phyloP scores from a whole-genome alignment of 306 rosid species.

The Calophaca sinica region DNA sequence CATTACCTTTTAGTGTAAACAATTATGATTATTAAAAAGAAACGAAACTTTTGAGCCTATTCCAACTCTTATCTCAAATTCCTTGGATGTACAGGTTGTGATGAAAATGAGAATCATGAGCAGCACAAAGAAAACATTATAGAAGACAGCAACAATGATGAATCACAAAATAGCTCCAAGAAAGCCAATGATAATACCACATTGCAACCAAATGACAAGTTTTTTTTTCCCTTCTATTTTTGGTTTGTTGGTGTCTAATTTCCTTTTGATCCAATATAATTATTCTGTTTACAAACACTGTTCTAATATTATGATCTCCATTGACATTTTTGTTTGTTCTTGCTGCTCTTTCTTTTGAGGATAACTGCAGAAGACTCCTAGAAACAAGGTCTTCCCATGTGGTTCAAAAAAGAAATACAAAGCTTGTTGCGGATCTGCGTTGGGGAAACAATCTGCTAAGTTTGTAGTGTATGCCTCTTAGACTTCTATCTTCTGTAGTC shows the following conservation, averaged over 20 bases:
- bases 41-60: not conserved
- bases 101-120: constrained; percentile 45
- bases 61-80: constrained; percentile 33
- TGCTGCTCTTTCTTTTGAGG: constrained; percentile 33
- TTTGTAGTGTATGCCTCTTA: constrained; percentile 58
- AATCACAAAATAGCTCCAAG: too few species aligned
- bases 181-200: too few species aligned
- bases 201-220: too few species aligned
- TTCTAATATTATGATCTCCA: constrained; percentile 23
- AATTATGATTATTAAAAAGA: constrained; percentile 1
- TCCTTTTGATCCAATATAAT: constrained; percentile 23
- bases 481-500: constrained; percentile 6
- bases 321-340: constrained; percentile 33
- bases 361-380: constrained; percentile 61
- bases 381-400: constrained; percentile 79
- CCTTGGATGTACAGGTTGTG: constrained; percentile 43
- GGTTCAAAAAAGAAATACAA: too few species aligned
- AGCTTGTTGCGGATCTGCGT: too few species aligned
- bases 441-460: constrained; percentile 61
- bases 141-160: constrained; percentile 50
- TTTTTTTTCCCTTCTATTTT: too few species aligned
- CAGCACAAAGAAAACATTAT: constrained; percentile 45
- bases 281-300: constrained; percentile 1
- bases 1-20: constrained; percentile 11
- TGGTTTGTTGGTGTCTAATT: not conserved